These are phyloP conservation scores for Chaetomium sp. DNA, from an alignment of 2,329 filamentous ascomycete species.

Conservation along the genomic window DNA sequence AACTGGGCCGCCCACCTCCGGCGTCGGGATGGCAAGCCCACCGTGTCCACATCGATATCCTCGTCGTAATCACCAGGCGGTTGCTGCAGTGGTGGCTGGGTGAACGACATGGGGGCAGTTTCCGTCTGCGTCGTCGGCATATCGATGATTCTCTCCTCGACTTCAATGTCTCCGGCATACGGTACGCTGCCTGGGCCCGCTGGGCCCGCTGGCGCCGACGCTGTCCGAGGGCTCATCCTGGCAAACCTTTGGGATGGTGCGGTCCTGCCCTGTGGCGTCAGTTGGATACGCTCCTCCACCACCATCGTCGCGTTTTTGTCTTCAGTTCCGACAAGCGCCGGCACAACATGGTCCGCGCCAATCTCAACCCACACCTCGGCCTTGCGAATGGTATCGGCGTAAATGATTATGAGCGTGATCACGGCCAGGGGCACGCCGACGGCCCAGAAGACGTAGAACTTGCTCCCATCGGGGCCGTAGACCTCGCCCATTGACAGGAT, in stretches of 20 bases:
- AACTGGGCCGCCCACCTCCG: not conserved
- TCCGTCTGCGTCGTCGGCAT: not conserved
- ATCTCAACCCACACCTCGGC: slow-evolving; percentile 43
- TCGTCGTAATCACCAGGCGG: not conserved
- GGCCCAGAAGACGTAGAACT: slow-evolving; percentile 46
- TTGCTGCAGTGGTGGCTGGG: not conserved
- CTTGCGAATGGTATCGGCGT: slow-evolving; percentile 42
- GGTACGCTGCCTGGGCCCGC: not conserved
- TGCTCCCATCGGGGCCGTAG: slow-evolving; percentile 35
- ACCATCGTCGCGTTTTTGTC: not conserved
- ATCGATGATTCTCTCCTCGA: slow-evolving; percentile 14
- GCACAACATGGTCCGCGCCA: slow-evolving; percentile 21
- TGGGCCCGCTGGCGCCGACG: not conserved
- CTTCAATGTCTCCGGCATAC: slow-evolving; percentile 11
- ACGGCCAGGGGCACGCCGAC: slow-evolving; percentile 34
- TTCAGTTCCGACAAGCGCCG: not conserved
- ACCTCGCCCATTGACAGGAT: slow-evolving; percentile 42
- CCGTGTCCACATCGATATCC: no score
- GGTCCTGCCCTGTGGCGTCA: no score
- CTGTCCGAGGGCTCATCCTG: no score
- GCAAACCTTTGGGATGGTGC: no score
- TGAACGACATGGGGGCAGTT: no score
- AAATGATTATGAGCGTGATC: slow-evolving; percentile 38
- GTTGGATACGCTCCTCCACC: not conserved
- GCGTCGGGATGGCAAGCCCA: not conserved